Conservation (phyloP, 129 eudicot species). For the Flaveria bidentis region DNA sequence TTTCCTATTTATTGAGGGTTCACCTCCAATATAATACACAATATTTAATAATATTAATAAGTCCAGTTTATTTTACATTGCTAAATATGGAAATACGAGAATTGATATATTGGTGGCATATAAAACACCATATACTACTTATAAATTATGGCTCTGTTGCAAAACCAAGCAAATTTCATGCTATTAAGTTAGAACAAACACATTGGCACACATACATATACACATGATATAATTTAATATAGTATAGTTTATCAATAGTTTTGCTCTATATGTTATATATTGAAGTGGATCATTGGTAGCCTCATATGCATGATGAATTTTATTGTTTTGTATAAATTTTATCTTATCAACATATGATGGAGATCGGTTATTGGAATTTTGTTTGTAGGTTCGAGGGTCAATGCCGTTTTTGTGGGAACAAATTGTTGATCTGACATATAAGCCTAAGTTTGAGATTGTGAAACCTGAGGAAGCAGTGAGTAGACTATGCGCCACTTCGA, state of each 20-base stretch:
- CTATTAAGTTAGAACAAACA: slow-evolving; percentile 3
- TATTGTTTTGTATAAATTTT: neutral
- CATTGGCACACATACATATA: neutral
- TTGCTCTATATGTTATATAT: neutral
- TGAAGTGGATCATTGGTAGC: neutral
- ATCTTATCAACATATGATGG: neutral
- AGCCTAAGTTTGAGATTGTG: slow-evolving; percentile 85
- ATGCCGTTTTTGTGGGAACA: slow-evolving; percentile 96
- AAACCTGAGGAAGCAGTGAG: slow-evolving; percentile 82
- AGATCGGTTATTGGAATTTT: slow-evolving; percentile 11
- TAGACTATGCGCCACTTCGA: slow-evolving; percentile 17
- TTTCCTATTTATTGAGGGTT: no score
- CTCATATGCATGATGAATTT: slow-evolving; percentile 12
- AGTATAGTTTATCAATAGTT: neutral
- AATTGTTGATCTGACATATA: slow-evolving; percentile 90
- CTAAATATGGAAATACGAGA: slow-evolving; percentile 1
- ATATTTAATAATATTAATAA: no score
- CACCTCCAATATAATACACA: no score
- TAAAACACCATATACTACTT: neutral
- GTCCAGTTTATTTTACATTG: neutral
- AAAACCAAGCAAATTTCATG: neutral
- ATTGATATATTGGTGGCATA: neutral
- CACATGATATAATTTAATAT: neutral
- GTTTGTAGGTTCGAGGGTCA: slow-evolving; percentile 83
- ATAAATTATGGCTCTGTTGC: neutral